Percentiles rank a stretch among this genome's conserved stretches.
Evolutionary conservation across 495 filamentous ascomycete species (phyloP).

Genomic region (Penicillium tannophilum): DNA sequence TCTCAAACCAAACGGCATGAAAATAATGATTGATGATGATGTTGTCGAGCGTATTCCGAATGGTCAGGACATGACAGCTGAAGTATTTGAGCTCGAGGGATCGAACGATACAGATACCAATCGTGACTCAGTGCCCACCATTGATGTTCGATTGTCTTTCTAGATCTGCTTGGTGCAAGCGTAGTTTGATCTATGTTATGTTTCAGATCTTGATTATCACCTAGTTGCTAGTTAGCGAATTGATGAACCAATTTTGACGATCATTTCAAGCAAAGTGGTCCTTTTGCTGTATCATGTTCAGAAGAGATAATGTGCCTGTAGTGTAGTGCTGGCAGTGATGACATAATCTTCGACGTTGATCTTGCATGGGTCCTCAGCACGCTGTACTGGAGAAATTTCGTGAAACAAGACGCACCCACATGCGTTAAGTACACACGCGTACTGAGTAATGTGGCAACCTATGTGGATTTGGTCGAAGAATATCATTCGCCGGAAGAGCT

Average conservation of each 20-base stretch:
- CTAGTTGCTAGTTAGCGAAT: neutral
- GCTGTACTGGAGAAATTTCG: neutral
- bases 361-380: no score
- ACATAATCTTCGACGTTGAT: no score
- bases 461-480: neutral
- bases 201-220: neutral
- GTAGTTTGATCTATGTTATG: neutral
- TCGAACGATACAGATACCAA: neutral
- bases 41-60: slow-evolving; percentile 8
- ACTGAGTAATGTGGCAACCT: no score
- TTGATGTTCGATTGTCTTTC: neutral
- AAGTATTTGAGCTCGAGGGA: neutral
- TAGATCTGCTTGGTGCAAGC: neutral
- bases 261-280: neutral
- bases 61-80: slow-evolving; percentile 10
- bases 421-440: no score
- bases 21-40: slow-evolving; percentile 9
- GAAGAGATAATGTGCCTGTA: no score
- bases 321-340: no score
- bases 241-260: neutral
- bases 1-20: slow-evolving; percentile 4
- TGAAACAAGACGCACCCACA: no score
- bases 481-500: neutral
- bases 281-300: neutral
- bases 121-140: neutral